phyloP scores from a whole-genome alignment of 495 filamentous ascomycete genomes.

The Chaetomium fimeti region DNA sequence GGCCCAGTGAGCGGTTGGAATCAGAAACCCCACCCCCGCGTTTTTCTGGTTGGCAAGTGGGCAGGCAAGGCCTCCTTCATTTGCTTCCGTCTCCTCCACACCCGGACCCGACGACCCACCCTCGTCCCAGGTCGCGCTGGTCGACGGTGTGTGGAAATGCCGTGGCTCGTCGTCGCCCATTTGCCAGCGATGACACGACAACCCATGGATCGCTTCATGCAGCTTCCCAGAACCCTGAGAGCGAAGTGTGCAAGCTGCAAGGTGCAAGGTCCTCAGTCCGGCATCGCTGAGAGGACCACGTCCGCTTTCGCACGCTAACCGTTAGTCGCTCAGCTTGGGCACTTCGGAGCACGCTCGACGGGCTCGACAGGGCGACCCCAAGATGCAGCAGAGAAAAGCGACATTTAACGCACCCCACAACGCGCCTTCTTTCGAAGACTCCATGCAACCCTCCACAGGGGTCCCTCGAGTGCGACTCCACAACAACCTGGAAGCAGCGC shows the following conservation, averaged over 20 bases:
- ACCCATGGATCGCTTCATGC: conserved; percentile 15
- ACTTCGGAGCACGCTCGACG: neutral
- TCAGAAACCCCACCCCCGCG: conserved; percentile 28
- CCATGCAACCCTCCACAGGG: conserved; percentile 29
- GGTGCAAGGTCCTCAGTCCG: neutral
- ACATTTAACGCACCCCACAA: conserved; percentile 29
- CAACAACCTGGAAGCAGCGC: too few relatives aligned
- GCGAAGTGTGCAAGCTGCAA: too few relatives aligned
- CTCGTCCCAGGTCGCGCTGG: neutral
- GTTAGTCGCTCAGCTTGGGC: conserved; percentile 3
- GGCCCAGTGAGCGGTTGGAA: conserved; percentile 4
- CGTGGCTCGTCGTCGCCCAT: neutral
- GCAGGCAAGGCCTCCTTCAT: conserved; percentile 18
- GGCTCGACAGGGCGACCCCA: conserved; percentile 13
- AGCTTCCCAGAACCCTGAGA: neutral
- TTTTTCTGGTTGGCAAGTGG: conserved; percentile 18
- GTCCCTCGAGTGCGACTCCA: neutral
- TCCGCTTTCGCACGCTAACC: conserved; percentile 18
- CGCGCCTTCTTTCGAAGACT: conserved; percentile 13
- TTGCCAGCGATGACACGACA: neutral
- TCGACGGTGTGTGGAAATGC: conserved; percentile 10
- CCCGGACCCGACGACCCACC: conserved; percentile 8
- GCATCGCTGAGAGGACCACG: neutral
- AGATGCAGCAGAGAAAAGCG: conserved; percentile 12
- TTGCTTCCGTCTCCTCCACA: conserved; percentile 12